A percentile compares a stretch with the other conserved stretches of the same genome.
These are phyloP conservation scores for Citrus sp. DNA, from an alignment of 345 rosid species.

Conservation along the genomic window DNA sequence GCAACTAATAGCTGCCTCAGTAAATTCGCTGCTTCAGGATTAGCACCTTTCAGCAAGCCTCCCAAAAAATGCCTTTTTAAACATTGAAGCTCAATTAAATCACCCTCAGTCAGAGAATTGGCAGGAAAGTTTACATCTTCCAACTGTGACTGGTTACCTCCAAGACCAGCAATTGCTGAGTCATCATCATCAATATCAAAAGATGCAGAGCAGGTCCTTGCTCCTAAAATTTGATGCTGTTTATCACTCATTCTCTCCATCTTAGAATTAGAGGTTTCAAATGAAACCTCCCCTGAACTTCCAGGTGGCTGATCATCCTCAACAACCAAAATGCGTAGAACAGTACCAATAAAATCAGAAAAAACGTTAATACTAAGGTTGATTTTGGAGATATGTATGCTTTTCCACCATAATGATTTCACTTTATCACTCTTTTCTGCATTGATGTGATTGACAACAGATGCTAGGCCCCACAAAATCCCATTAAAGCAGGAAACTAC, in stretches of 20 bases:
- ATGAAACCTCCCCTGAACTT: conserved; percentile 18
- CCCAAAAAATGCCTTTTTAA: conserved; percentile 39
- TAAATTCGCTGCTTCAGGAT: conserved; percentile 49
- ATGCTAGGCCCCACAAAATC: conserved; percentile 82
- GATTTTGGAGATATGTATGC: conserved; percentile 37
- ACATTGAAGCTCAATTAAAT: conserved; percentile 25
- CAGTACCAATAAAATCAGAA: conserved; percentile 38
- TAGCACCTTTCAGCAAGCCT: conserved; percentile 53
- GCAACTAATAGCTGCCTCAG: conserved; percentile 74
- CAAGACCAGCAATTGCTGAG: conserved; percentile 9
- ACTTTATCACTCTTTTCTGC: conserved; percentile 34
- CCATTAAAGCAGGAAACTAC: conserved; percentile 67
- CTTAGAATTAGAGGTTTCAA: background rate
- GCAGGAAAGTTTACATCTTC: conserved; percentile 29
- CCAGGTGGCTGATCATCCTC: conserved; percentile 31
- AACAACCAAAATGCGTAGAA: conserved; percentile 35
- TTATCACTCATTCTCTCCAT: conserved; percentile 4
- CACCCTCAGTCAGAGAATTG: conserved; percentile 29
- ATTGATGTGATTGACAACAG: conserved; percentile 39
- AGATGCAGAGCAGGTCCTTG: conserved; percentile 16
- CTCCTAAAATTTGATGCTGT: conserved; percentile 13
- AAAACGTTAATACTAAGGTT: conserved; percentile 32
- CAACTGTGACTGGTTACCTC: background rate
- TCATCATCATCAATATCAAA: conserved; percentile 19
- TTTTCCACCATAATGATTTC: conserved; percentile 34